phyloP scores from a whole-genome alignment of 139 green algal genomes.

The Coelastrella sp. region DNA sequence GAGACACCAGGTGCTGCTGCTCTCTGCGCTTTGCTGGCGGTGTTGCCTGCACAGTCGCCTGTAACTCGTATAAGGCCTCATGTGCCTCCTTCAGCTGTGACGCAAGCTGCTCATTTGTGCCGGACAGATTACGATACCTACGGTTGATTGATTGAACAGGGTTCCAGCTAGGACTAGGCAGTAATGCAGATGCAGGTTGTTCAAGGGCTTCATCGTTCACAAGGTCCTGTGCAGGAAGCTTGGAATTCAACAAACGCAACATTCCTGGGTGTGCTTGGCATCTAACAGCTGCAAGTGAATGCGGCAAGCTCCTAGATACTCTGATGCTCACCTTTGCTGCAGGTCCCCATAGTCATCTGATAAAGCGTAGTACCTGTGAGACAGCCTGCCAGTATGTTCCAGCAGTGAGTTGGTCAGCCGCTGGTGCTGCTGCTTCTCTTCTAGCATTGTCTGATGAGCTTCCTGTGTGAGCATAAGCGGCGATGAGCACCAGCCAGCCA shows the following conservation, averaged over 20 bases:
- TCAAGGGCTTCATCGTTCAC: too few relatives aligned
- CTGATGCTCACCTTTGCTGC: constrained; percentile 1
- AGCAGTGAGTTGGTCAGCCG: constrained; percentile 28
- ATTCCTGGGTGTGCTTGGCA: too few relatives aligned
- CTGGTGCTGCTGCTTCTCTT: constrained; percentile 42
- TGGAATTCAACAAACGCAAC: too few relatives aligned
- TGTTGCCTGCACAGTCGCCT: constrained; percentile 23
- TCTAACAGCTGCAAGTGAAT: too few relatives aligned
- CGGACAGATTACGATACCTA: constrained; percentile 22
- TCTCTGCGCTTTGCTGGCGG: constrained; percentile 23
- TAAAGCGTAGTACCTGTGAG: constrained; percentile 33
- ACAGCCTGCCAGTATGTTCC: constrained; percentile 39
- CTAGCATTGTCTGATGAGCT: not conserved
- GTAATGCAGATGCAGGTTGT: too few relatives aligned
- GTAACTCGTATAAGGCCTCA: constrained; percentile 40
- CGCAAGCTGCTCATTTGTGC: constrained; percentile 32
- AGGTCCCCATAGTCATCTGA: constrained; percentile 20
- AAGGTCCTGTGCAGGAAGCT: too few relatives aligned
- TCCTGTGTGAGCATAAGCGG: constrained; percentile 22
- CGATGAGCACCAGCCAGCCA: not conserved
- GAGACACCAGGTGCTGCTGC: constrained; percentile 19
- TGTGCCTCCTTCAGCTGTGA: constrained; percentile 38
- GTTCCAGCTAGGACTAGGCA: not conserved
- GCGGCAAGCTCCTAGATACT: not conserved
- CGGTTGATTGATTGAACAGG: not conserved